phyloP scores from a whole-genome alignment of 2,329 filamentous ascomycete genomes.

The Onygena corvina region DNA sequence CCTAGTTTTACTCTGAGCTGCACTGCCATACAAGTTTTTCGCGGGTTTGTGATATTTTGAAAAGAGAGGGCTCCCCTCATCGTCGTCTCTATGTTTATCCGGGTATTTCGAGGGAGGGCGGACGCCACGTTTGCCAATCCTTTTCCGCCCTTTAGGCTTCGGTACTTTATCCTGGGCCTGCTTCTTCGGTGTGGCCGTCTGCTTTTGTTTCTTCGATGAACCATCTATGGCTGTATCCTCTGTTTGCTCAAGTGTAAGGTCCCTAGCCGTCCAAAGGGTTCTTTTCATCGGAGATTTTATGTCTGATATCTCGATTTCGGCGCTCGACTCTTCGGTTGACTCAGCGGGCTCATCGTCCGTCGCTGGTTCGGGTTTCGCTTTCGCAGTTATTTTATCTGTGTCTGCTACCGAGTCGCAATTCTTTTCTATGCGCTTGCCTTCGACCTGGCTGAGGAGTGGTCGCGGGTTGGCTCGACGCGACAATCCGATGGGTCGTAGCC shows the following conservation, averaged over 20 bases:
- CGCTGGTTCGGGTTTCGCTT: slow-evolving; percentile 18
- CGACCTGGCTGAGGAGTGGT: slow-evolving; percentile 19
- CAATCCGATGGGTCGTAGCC: too few relatives aligned
- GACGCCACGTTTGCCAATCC: not conserved
- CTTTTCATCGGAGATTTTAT: not conserved
- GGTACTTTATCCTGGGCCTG: not conserved
- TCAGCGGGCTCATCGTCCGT: slow-evolving; percentile 29
- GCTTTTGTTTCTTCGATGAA: slow-evolving; percentile 6
- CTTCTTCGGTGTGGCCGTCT: not conserved
- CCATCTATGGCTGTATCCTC: not conserved
- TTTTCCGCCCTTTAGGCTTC: not conserved
- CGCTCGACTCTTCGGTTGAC: slow-evolving; percentile 22
- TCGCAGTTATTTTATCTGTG: slow-evolving; percentile 9
- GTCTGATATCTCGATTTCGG: not conserved
- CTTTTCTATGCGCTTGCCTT: slow-evolving; percentile 6
- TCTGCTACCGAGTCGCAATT: not conserved
- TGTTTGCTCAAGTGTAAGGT: not conserved
- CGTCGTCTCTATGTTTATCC: not conserved
- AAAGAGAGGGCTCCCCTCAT: too few relatives aligned
- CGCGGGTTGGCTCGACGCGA: too few relatives aligned
- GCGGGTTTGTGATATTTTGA: not conserved
- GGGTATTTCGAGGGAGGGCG: not conserved
- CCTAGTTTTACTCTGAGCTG: too few relatives aligned
- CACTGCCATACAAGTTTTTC: too few relatives aligned
- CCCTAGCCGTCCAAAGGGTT: slow-evolving; percentile 4